A percentile compares a stretch with the other conserved stretches of the same genome.
Evolutionary conservation across 495 filamentous ascomycete species (phyloP).

Genomic region (Aspergillus incahuasiensis): DNA sequence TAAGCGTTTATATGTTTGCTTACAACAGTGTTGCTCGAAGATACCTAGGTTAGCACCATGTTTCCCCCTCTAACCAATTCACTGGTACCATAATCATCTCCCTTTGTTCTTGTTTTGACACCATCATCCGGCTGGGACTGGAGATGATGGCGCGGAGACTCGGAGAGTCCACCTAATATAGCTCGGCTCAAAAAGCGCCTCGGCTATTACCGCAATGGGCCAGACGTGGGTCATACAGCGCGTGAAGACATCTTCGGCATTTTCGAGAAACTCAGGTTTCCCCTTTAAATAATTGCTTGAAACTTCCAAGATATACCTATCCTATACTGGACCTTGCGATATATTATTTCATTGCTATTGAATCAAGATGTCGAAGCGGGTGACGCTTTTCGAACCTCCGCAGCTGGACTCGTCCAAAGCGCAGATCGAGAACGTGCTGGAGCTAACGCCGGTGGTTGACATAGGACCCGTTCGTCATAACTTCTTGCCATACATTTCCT

Average conservation of each 20-base stretch:
- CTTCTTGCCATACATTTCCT: not conserved
- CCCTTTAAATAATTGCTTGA: not conserved
- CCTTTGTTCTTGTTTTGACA: not conserved
- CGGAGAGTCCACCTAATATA: not conserved
- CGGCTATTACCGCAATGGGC: slow-evolving; percentile 22
- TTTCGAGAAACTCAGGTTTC: not conserved
- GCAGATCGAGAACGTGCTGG: slow-evolving; percentile 81
- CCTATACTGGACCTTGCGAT: not conserved
- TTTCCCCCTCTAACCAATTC: too few species aligned
- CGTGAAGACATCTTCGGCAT: slow-evolving; percentile 1
- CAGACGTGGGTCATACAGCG: slow-evolving; percentile 7
- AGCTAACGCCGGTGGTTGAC: slow-evolving; percentile 73
- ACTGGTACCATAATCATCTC: too few species aligned
- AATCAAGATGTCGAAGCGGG: slow-evolving; percentile 29
- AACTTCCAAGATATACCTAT: not conserved
- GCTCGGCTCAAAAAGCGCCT: slow-evolving; percentile 15
- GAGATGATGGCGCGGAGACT: too few species aligned
- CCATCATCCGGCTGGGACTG: too few species aligned
- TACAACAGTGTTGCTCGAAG: too few species aligned
- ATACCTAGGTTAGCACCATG: too few species aligned
- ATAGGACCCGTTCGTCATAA: slow-evolving; percentile 64
- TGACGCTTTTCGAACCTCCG: slow-evolving; percentile 75
- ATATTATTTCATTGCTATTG: not conserved
- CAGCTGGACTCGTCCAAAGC: slow-evolving; percentile 67
- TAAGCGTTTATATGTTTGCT: too few species aligned